These are phyloP conservation scores for Saccharum hybrid DNA, from an alignment of 202 grass and related monocot genomes.

Conservation along the genomic window DNA sequence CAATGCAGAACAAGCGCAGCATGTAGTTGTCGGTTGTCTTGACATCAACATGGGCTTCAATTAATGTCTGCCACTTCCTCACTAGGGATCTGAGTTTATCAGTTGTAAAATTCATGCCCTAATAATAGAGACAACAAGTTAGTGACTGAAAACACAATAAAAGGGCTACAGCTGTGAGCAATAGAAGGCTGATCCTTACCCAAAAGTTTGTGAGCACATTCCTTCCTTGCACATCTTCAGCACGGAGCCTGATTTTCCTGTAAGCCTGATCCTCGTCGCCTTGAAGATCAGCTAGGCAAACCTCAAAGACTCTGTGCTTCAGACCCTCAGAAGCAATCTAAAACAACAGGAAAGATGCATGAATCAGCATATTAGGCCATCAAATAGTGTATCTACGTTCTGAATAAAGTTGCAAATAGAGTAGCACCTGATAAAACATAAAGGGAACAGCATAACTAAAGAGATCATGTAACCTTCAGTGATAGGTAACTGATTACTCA, in stretches of 20 bases:
- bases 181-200: conserved; percentile 50
- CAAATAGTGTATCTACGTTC: neutral
- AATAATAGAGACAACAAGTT: neutral
- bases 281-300: conserved; percentile 89
- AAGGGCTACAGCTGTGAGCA: neutral
- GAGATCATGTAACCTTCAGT: neutral
- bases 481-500: neutral
- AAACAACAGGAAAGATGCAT: neutral
- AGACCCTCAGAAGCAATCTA: conserved; percentile 94
- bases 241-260: conserved; percentile 87
- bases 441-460: too few relatives aligned
- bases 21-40: conserved; percentile 92
- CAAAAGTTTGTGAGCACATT: conserved; percentile 96
- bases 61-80: conserved; percentile 87
- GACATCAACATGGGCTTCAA: conserved; percentile 88
- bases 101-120: conserved; percentile 86
- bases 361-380: neutral
- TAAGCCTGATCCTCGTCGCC: conserved; percentile 89
- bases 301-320: conserved; percentile 91
- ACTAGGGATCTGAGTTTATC: conserved; percentile 88
- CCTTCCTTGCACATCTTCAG: conserved; percentile 84
- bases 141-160: neutral
- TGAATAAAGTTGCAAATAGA: neutral
- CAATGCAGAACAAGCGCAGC: conserved; percentile 79
- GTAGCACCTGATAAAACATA: neutral